phyloP scores from a whole-genome alignment of 306 rosid species.

The Sophora flavescens region DNA sequence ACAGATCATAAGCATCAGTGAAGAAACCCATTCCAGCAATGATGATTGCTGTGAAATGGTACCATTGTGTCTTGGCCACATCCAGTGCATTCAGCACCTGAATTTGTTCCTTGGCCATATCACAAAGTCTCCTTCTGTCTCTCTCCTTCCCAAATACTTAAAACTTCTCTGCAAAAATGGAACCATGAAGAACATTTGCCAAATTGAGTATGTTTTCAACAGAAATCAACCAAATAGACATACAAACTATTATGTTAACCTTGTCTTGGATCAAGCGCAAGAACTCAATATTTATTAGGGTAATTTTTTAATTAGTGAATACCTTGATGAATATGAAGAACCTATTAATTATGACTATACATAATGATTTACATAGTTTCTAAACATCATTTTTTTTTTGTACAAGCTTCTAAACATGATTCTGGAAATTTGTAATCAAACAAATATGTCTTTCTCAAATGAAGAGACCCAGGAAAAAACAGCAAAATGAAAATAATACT shows the following conservation, averaged over 20 bases:
- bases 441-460: neutral
- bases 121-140: constrained; percentile 2
- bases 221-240: neutral
- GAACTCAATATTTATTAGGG: neutral
- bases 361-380: neutral
- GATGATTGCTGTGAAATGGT: constrained; percentile 77
- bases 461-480: no score
- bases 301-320: neutral
- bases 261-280: neutral
- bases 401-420: neutral
- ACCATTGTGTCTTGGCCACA: constrained; percentile 79
- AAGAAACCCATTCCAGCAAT: constrained; percentile 90
- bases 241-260: neutral
- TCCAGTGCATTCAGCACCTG: constrained; percentile 73
- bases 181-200: neutral
- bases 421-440: neutral
- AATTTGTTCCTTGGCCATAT: constrained; percentile 62
- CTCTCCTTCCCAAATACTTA: constrained; percentile 11
- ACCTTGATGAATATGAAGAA: neutral
- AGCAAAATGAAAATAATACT: no score
- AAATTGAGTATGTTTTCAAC: neutral
- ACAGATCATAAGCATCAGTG: constrained; percentile 85
- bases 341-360: neutral
- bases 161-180: constrained; percentile 45
- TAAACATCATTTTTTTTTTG: neutral